Base-by-base conservation (phyloP, 345 rosid species). In the Populus deltoides region DNA sequence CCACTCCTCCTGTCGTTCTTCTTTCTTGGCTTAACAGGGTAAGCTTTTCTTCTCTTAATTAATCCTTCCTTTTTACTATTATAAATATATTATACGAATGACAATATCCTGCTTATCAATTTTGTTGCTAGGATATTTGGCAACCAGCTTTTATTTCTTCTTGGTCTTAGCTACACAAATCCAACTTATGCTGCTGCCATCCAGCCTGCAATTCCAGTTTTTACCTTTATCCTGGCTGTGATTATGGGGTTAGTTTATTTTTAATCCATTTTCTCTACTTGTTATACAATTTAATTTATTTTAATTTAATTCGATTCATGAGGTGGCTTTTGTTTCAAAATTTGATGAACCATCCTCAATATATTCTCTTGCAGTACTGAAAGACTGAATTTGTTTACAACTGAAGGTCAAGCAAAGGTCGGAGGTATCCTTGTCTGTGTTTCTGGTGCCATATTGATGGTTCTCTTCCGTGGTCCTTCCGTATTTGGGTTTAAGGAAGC, bases 111-210 rank as follows among this genome's bases (percentile, higher is more conserved):
- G 33, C 66, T 33, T 9, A 63, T 75, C 74, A 73, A 41, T 59
- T 72, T 74, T 78, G 65, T 71, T 75, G 78, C 62, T 85, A 96
- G 99, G 93, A 90, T 96, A 77, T 96, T 96, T 82, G 99, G 98
- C 76, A 96, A 96, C 87, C 99, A 96, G 86, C 91, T 96, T 75
- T 77, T 96, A 66, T 96, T 96, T 90, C 97, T 96, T 73, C 74
- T 96, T 76, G 99, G 99, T 87, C 94, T 96, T 78, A 88, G 90
- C 83, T 92, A 93, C 87, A 96, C 98, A 75, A 96, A 90, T 93
- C 99, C 99, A 75, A 92, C 98, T 68, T 92, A 92, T 78, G 99
- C 99, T 79, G 98, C 99, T 82, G 98, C 98, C 49, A 92, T 87
- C 82, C 99, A 96, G 83, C 99, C 99, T 76, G 83, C 99, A 5